Evolutionary conservation across 2,329 filamentous ascomycete genomes (phyloP), one percentile per base, ranked within the genome.

Genomic region (Septoria linicola): DNA sequence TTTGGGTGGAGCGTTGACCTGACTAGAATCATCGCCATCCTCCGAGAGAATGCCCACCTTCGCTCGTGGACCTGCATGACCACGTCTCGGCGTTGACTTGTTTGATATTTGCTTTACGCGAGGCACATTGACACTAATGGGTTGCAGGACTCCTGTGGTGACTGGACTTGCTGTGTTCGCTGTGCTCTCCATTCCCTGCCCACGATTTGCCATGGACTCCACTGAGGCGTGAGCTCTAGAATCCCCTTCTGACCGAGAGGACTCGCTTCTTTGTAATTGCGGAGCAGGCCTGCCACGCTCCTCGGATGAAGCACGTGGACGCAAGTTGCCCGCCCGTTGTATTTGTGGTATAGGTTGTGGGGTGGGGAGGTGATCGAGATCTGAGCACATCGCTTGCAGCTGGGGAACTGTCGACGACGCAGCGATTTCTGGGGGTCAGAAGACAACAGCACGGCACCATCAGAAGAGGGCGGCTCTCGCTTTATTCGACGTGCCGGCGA

Each of bases 391-490:
- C 10, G 31, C 14, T 20, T 35, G 27, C 30, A 44, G 25, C 31
- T 27, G 14, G 3, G 31, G 17, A 19, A 35, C 21, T 6, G 10
- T 21, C 16, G 43, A 13, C 23, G 19, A n/a, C 23, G 19, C 10
- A 11, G 43, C 34, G 13, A 31, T 37, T 13, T 32, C 44, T 17
- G 32, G 25, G 37, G 46, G 17, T 76, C 72, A 13, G 72, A 70
- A 51, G 73, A 73, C 41, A 76, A 60, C 17, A 61, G 64, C 30
- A 71, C 62, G 6, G 63, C 57, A 16, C 37, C 36, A 30, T 57
- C 41, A 2, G 61, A 59, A 20, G 60, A 63, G 8, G 54, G 55
- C 4, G 53, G 55, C 44, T 66, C 62, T 16, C 59, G 58, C 48
- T 68, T 66, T 54, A 64, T 62, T 5, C 59, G 59, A 37, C 41